Conservation (phyloP, 2,329 filamentous ascomycete genomes). For the Pseudogymnoascus sp. region DNA sequence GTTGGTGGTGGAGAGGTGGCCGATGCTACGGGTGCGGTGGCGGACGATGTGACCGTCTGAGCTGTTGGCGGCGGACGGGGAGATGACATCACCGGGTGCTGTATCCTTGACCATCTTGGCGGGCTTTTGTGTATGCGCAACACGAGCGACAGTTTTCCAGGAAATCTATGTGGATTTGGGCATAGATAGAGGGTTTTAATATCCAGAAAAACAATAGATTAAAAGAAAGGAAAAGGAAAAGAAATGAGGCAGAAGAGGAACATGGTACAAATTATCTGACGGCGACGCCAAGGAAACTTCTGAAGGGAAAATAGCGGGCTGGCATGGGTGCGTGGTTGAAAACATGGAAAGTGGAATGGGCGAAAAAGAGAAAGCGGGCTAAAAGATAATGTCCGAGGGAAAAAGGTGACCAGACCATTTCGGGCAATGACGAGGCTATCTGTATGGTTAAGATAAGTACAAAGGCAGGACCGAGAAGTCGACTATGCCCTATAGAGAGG, state of each 20-base stretch:
- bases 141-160: conserved; percentile 14
- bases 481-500: background rate
- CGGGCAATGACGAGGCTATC: background rate
- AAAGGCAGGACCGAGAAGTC: background rate
- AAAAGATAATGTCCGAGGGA: background rate
- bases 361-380: background rate
- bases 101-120: background rate
- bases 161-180: conserved; percentile 15
- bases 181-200: background rate
- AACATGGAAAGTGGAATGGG: background rate
- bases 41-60: background rate
- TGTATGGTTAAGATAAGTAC: background rate
- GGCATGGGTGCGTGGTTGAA: background rate
- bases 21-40: conserved; percentile 1
- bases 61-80: background rate
- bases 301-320: background rate
- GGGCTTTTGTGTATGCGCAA: conserved; percentile 9
- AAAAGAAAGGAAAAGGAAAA: background rate
- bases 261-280: background rate
- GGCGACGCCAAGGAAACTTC: background rate
- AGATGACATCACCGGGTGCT: background rate
- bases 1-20: conserved; percentile 14
- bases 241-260: background rate
- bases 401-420: background rate
- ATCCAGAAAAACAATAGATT: background rate